Evolutionary conservation across 2,329 filamentous ascomycete genomes (phyloP).

Genomic region (Annulohypoxylon truncatum): DNA sequence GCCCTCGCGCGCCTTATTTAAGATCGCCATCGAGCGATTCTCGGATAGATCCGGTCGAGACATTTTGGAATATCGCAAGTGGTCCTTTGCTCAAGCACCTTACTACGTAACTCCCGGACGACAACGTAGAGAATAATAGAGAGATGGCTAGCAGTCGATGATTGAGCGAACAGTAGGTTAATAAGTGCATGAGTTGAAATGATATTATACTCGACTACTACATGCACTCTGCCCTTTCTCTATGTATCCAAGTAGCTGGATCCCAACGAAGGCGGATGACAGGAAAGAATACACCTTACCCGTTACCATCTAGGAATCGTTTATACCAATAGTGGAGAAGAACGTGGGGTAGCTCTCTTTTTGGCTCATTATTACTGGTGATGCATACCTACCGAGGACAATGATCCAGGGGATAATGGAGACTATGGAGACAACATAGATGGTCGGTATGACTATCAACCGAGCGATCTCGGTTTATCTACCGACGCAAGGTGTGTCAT

Average conservation of each 20-base stretch:
- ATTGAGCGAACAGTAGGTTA: background rate
- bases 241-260: background rate
- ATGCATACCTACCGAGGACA: conserved; percentile 31
- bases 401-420: conserved; percentile 1
- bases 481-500: background rate
- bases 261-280: background rate
- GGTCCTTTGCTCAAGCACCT: background rate
- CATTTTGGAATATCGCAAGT: conserved; percentile 47
- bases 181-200: background rate
- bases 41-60: conserved; percentile 53
- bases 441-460: conserved; percentile 20
- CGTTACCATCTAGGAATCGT: background rate
- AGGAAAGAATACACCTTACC: background rate
- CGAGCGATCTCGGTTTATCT: conserved; percentile 24
- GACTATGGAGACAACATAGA: background rate
- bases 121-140: background rate
- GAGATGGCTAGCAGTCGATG: background rate
- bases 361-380: conserved; percentile 20
- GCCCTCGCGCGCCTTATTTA: conserved; percentile 65
- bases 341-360: background rate
- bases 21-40: conserved; percentile 66
- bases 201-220: background rate
- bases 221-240: background rate
- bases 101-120: too few species aligned
- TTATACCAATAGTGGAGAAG: background rate